Percentiles rank a stretch among this genome's conserved stretches.
Evolutionary conservation across 2,329 filamentous ascomycete genomes (phyloP).

Genomic region (Ciborinia camelliae): DNA sequence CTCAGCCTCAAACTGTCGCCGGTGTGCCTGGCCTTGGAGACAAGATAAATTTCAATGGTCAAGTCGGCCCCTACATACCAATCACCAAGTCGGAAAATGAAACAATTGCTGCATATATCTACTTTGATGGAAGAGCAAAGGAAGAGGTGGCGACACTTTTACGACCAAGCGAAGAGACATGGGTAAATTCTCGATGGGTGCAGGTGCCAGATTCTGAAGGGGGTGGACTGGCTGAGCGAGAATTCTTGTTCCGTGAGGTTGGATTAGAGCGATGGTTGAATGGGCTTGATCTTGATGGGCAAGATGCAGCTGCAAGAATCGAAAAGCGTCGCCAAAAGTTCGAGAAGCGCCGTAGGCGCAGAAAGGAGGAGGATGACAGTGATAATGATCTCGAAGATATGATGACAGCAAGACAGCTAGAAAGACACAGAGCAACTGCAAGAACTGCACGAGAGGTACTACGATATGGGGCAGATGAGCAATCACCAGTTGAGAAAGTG

Average conservation of each 20-base stretch:
- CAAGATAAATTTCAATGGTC: constrained; percentile 50
- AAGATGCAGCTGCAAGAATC: constrained; percentile 83
- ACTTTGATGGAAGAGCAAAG: constrained; percentile 92
- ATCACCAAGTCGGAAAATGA: constrained; percentile 92
- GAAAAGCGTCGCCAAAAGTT: constrained; percentile 85
- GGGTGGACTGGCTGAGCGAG: constrained; percentile 89
- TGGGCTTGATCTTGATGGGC: constrained; percentile 88
- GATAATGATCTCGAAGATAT: constrained; percentile 45
- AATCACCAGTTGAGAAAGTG: constrained; percentile 68
- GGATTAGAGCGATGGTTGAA: constrained; percentile 96
- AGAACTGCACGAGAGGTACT: constrained; percentile 55
- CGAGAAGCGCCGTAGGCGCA: constrained; percentile 62
- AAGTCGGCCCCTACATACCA: constrained; percentile 83
- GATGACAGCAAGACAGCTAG: constrained; percentile 29
- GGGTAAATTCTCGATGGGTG: constrained; percentile 98
- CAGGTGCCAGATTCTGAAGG: constrained; percentile 88
- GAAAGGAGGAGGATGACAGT: constrained; percentile 51
- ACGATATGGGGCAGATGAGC: constrained; percentile 74
- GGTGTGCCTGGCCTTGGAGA: constrained; percentile 57
- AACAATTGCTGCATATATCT: constrained; percentile 97
- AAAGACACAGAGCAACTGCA: neutral
- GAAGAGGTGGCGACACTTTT: constrained; percentile 95
- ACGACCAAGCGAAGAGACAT: constrained; percentile 91
- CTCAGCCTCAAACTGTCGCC: constrained; percentile 77
- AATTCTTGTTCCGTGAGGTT: constrained; percentile 96